Evolutionary conservation across 495 filamentous ascomycete species (phyloP).

Genomic region (Opeltia flavorubescens): DNA sequence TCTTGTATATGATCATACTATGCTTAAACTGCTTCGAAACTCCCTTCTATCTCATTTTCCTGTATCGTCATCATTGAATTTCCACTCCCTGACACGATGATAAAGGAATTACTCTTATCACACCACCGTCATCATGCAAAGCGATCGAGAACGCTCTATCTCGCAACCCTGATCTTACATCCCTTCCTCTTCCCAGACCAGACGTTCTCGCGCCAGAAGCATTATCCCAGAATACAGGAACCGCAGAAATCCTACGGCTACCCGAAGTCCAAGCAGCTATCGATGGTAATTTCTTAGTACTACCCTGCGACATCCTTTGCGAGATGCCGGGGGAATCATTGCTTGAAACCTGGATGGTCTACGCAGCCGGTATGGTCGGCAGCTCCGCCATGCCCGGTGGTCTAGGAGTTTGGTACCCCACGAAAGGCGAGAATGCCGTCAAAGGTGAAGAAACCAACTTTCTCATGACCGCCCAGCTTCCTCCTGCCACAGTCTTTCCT

Average conservation of each 20-base stretch:
- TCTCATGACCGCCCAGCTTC: constrained; percentile 54
- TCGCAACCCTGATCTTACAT: constrained; percentile 77
- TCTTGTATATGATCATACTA: too few relatives aligned
- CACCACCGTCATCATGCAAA: constrained; percentile 55
- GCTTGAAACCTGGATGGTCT: constrained; percentile 84
- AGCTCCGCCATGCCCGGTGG: constrained; percentile 42
- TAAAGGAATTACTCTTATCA: constrained; percentile 70
- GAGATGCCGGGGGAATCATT: constrained; percentile 72
- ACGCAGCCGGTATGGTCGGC: constrained; percentile 50
- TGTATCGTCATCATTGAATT: background rate
- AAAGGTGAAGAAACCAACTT: constrained; percentile 92
- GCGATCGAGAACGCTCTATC: constrained; percentile 66
- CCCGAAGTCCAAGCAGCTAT: constrained; percentile 57
- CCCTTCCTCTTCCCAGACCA: constrained; percentile 57
- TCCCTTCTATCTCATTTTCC: background rate
- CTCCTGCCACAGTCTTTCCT: constrained; percentile 37
- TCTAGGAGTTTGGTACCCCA: constrained; percentile 78
- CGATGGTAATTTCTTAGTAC: constrained; percentile 70
- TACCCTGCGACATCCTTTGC: constrained; percentile 90
- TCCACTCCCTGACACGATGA: background rate
- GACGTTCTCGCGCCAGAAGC: constrained; percentile 60
- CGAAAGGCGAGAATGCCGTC: constrained; percentile 55
- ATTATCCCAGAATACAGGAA: constrained; percentile 65
- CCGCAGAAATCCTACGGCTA: constrained; percentile 76
- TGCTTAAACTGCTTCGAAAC: too few relatives aligned